phyloP scores from a whole-genome alignment of 805 yeast genomes.

The Ogataea methanolica region DNA sequence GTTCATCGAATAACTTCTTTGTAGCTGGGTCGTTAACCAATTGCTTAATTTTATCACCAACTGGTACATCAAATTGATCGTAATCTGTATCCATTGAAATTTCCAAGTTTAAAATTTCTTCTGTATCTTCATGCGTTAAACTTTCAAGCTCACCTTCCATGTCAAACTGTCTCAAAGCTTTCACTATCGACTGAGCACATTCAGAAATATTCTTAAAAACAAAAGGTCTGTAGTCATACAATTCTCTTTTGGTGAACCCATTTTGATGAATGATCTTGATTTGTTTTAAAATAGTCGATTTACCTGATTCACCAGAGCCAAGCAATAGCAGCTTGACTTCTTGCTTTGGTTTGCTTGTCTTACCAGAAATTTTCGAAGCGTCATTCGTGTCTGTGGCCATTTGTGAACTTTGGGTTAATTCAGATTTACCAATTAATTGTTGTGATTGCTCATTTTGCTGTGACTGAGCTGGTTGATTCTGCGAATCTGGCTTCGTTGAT shows the following conservation, averaged over 20 bases:
- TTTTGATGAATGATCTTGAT: slow-evolving; percentile 74
- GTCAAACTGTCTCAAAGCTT: slow-evolving; percentile 55
- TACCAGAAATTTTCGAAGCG: background rate
- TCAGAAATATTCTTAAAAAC: slow-evolving; percentile 76
- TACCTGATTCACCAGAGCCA: slow-evolving; percentile 88
- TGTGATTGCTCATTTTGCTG: background rate
- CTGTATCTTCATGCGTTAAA: slow-evolving; percentile 34
- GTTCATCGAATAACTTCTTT: slow-evolving; percentile 47
- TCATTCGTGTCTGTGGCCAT: background rate
- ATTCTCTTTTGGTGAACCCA: slow-evolving; percentile 68
- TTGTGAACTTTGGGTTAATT: too few species aligned
- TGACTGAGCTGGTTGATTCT: background rate
- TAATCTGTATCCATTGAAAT: slow-evolving; percentile 50
- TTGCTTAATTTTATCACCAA: slow-evolving; percentile 44
- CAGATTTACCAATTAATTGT: background rate
- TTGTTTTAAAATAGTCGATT: slow-evolving; percentile 76
- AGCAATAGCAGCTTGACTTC: slow-evolving; percentile 71
- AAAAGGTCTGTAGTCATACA: slow-evolving; percentile 69
- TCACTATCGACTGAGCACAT: slow-evolving; percentile 65
- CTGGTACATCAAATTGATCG: slow-evolving; percentile 40
- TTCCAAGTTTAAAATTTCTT: slow-evolving; percentile 41
- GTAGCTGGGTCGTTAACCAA: slow-evolving; percentile 60
- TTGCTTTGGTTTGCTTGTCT: slow-evolving; percentile 25
- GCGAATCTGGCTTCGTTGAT: background rate
- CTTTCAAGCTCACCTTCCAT: slow-evolving; percentile 33